phyloP scores from a whole-genome alignment of 208 protist genomes.

The Acanthamoeba healyi region DNA sequence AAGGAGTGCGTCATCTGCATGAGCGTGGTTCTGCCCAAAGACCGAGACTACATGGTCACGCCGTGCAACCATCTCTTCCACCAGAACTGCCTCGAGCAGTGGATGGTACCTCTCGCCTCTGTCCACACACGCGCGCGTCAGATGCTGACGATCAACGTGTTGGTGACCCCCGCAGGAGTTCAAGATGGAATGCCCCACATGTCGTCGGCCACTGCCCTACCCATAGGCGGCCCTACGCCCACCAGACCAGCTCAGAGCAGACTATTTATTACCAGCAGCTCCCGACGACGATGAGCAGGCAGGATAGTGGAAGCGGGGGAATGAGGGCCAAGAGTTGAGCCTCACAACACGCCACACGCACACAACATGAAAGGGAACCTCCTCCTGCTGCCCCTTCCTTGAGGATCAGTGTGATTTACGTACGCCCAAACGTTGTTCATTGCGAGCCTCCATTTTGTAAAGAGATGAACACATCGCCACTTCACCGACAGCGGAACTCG shows the following conservation, averaged over 20 bases:
- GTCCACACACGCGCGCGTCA: not conserved
- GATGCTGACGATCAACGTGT: not conserved
- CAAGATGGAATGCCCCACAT: conserved; percentile 72
- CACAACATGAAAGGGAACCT: no score
- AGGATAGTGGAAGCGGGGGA: not conserved
- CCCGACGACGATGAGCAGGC: no score
- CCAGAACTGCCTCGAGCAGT: conserved; percentile 59
- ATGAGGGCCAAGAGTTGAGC: not conserved
- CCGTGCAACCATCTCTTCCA: conserved; percentile 76
- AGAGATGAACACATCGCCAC: not conserved
- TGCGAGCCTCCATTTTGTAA: not conserved
- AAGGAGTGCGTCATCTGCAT: conserved; percentile 75
- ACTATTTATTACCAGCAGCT: not conserved
- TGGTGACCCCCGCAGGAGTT: not conserved
- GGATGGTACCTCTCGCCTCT: conserved; percentile 15
- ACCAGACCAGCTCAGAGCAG: not conserved
- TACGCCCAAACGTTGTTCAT: no score
- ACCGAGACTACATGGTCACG: conserved; percentile 65
- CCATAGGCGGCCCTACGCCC: not conserved
- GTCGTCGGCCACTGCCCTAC: conserved; percentile 45
- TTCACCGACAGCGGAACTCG: no score
- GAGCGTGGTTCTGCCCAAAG: conserved; percentile 25
- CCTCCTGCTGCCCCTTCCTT: no score
- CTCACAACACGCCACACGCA: not conserved
- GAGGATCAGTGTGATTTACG: no score